Base-by-base conservation (phyloP, 202 grass and related monocot species). In the Saccharum hybrid region DNA sequence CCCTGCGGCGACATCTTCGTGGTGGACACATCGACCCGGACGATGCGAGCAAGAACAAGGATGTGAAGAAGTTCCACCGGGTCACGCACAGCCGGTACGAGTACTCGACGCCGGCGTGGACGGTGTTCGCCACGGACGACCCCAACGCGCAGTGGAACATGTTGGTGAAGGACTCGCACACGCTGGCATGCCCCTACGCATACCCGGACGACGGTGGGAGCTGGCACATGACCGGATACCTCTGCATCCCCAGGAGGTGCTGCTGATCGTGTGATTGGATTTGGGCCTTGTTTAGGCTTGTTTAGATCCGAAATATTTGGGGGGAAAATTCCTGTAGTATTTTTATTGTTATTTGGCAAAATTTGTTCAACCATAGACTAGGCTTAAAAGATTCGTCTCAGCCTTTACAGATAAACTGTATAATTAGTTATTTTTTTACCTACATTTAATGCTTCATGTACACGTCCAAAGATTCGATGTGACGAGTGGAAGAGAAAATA, bases 61-160 rank as follows among this genome's bases (percentile, higher is more conserved):
- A 86, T 42, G 48, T 89, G 12, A 16, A 45, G 5, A 56, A n/a
- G 15, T 86, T 90, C 23, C 65, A 68, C 22, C 83, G 83, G 45
- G 31, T 90, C 6, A 90, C 88, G 19, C 88, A 90, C 70, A 86
- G 83, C 76, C 43, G 78, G 13, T 86, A 90, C 7, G 88, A 82
- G 78, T 70, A 78, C 63, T 80, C 78, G 10, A 86, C 83, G 8
- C 82, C 83, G 0, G 70, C 73, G 18, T 90, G 88, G 83, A 90
- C 78, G 13, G 45, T 19, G 59, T 86, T 86, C 79, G 5, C 74
- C 16, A 78, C 46, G 9, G 66, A 74, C 1, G 79, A 86, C 34
- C 84, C 83, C 22, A 78, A 86, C 0, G 33, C 65, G 7, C 41
- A 45, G 69, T 90, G 83, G 88, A 90, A 78, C 34, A 10, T 67